phyloP scores from a whole-genome alignment of 2,329 filamentous ascomycete species.

The Diaporthe longicolla region DNA sequence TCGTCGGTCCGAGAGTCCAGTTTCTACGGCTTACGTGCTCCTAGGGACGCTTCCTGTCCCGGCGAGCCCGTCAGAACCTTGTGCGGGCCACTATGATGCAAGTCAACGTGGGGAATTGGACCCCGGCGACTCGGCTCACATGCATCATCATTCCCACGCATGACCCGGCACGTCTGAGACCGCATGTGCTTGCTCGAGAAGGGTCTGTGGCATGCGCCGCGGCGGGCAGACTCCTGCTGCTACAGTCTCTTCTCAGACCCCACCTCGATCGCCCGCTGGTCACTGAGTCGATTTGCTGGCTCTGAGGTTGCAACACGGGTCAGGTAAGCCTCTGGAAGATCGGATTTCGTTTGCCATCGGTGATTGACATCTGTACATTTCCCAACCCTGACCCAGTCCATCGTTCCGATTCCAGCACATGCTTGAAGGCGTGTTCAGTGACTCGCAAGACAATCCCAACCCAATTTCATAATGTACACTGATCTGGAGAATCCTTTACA shows the following conservation, averaged over 20 bases:
- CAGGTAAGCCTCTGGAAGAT: constrained; percentile 33
- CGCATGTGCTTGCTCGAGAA: constrained; percentile 30
- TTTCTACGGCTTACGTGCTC: constrained; percentile 30
- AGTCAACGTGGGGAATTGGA: constrained; percentile 40
- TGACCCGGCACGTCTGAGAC: constrained; percentile 35
- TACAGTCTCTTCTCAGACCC: not conserved
- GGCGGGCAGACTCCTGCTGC: constrained; percentile 16
- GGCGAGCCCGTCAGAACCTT: constrained; percentile 40
- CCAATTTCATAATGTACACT: constrained; percentile 16
- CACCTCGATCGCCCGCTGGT: not conserved
- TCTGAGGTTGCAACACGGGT: constrained; percentile 11
- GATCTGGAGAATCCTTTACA: not conserved
- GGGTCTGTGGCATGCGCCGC: constrained; percentile 7
- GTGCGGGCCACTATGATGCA: constrained; percentile 39
- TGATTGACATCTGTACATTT: constrained; percentile 30
- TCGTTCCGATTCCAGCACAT: constrained; percentile 7
- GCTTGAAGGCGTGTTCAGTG: constrained; percentile 2
- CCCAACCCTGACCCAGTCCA: not conserved
- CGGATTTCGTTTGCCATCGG: constrained; percentile 26
- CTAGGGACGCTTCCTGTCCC: constrained; percentile 23
- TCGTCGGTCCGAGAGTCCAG: constrained; percentile 26
- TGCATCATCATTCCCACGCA: constrained; percentile 28
- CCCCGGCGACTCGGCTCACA: constrained; percentile 31
- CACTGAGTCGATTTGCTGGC: constrained; percentile 4
- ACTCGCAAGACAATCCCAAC: constrained; percentile 10